Evolutionary conservation across 1,284 basidiomycete genomes (phyloP), one percentile per base, ranked within the genome.

Genomic region (Moesziomyces parantarcticus): DNA sequence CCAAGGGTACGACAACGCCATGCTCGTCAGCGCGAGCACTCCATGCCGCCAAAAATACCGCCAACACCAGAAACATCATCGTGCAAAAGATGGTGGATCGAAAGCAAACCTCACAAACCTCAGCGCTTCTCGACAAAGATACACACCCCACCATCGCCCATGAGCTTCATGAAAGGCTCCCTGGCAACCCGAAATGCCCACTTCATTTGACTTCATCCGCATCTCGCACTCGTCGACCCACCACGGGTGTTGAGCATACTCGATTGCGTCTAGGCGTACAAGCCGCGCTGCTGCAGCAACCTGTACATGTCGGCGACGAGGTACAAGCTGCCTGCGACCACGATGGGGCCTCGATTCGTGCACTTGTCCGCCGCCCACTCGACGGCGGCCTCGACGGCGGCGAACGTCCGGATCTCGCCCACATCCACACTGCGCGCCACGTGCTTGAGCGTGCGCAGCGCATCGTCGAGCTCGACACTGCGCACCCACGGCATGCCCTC

Each of bases 401-500:
- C 46, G 40, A 66, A 68, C 25, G 45, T 45, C 26, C 53, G 50
- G 36, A 70, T n/a, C 18, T 59, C 55, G 1, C 59, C 69, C 10
- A 62, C 39, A n/a, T 62, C 61, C 21, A 54, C 54, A 42, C 47
- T 34, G n/a, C 16, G 11, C 0, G 25, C 41, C 3, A 68, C 32
- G 13, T 45, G 11, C 39, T 63, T 58, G 23, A 62, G 11, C 36
- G 45, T 57, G 14, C 18, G 29, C 22, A 58, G 42, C 8, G 42
- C 25, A n/a, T 66, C 70, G 5, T 29, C 11, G 9, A 76, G 36
- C 16, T 61, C 51, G 0, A 66, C 53, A 14, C 72, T 66, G 9
- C 43, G 20, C 10, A 83, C 80, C 82, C 82, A 83, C 2, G 81
- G 81, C 82, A 83, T 83, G 3, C 82, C 82, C 49, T 83, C 82